Conservation (phyloP, 2,329 filamentous ascomycete genomes). For the Claviceps fusiformis region DNA sequence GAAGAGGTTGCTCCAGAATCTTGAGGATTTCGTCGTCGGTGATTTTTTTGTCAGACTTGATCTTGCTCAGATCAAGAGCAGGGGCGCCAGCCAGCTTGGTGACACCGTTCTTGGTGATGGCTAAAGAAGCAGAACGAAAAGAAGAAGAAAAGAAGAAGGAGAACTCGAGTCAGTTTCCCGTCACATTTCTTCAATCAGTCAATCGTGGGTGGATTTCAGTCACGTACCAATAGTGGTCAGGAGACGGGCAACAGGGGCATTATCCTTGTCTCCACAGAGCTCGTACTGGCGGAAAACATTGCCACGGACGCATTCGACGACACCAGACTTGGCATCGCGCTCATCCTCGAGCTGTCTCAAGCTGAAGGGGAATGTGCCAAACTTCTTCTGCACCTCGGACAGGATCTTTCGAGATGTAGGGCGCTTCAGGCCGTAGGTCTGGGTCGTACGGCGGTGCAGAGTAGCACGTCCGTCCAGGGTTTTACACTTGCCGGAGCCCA, state of each 20-base stretch:
- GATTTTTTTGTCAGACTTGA: constrained; percentile 96
- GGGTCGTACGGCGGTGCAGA: constrained; percentile 81
- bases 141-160: not conserved
- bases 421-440: constrained; percentile 87
- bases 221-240: constrained; percentile 84
- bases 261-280: constrained; percentile 87
- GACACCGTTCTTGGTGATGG: constrained; percentile 94
- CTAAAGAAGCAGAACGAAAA: constrained; percentile 18
- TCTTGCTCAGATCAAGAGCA: constrained; percentile 62
- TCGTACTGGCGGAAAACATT: constrained; percentile 94
- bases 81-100: constrained; percentile 71
- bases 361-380: constrained; percentile 95
- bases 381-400: constrained; percentile 93
- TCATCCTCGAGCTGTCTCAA: constrained; percentile 94
- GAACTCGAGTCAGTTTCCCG: not conserved
- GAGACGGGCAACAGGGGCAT: constrained; percentile 67
- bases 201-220: not conserved
- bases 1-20: constrained; percentile 79
- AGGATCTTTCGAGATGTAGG: constrained; percentile 84
- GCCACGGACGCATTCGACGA: constrained; percentile 88
- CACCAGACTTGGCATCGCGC: constrained; percentile 85
- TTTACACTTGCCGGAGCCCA: constrained; percentile 92
- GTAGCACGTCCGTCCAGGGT: constrained; percentile 75
- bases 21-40: constrained; percentile 89
- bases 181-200: constrained; percentile 21